Base-by-base conservation (phyloP, 805 yeast species). In the Saccharomycopsis fodiens region DNA sequence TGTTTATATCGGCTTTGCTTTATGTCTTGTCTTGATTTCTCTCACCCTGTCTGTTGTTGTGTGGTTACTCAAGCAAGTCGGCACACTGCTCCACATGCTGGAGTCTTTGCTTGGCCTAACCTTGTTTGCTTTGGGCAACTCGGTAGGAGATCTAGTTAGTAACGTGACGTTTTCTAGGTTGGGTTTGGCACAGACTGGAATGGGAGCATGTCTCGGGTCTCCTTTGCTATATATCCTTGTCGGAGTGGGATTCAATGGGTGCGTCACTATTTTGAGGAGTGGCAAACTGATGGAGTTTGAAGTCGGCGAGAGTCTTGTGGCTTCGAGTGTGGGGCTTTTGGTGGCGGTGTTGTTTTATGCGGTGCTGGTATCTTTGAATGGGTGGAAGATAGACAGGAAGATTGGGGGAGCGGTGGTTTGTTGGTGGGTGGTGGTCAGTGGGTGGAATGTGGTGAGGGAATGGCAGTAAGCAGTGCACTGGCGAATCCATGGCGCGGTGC, bases 181-280 rank as follows among this genome's bases (percentile, higher is more conserved):
- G 69, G 96, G 95, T 0, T 78, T 76, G 63, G 85, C 95, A 0
- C 70, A 84, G 39, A 83, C 89, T 82, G 97, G 97, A 0, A 67
- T 93, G n/a, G 85, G 93, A 21, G 96, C 97, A 0, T 89, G 97
- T 57, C 83, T 89, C 59, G 97, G 97, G 0, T 85, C 96, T 1
- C 97, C 97, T 0, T 64, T 91, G 47, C 60, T 93, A 32, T 82
- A 88, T 44, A 66, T 83, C 36, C 65, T 93, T 7, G 68, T 89
- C 35, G 95, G 97, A 0, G 65, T 91, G 50, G 96, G 97, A 0
- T 56, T 82, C 5, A 82, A 84, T 54, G 88, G 91, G 0, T 49
- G 84, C 25, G 48, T 79, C 1, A 64, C 73, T 8, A 63, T 63
- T 43, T 8, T 53, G 12, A 39, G 39, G 19, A 37, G 39, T 36